Conservation (phyloP, 2,329 filamentous ascomycete species). For the Pseudofabraea citricarpa region DNA sequence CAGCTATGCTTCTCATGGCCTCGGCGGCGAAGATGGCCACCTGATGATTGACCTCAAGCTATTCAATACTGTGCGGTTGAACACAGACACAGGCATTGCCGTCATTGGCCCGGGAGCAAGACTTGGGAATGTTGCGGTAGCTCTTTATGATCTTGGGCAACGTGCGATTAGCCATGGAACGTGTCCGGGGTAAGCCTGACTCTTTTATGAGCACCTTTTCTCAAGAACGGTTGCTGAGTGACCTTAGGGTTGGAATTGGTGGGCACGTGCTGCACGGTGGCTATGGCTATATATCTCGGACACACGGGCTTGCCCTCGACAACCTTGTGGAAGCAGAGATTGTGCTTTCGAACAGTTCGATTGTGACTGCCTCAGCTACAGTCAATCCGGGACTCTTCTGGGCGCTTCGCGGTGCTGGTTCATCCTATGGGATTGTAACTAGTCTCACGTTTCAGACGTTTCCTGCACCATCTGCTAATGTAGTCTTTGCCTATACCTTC, state of each 20-base stretch:
- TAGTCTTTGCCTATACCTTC: too few relatives aligned
- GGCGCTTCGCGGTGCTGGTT: slow-evolving; percentile 29
- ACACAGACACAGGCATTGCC: slow-evolving; percentile 13
- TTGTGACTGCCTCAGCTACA: slow-evolving; percentile 20
- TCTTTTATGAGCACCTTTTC: background rate
- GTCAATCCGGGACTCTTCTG: slow-evolving; percentile 26
- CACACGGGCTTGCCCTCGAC: slow-evolving; percentile 47
- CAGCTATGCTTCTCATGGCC: slow-evolving; percentile 40
- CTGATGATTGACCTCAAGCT: slow-evolving; percentile 45
- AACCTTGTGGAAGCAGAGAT: slow-evolving; percentile 43
- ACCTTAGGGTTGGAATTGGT: slow-evolving; percentile 6
- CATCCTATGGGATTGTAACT: slow-evolving; percentile 31
- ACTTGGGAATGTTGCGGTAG: slow-evolving; percentile 37
- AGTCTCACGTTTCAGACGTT: slow-evolving; percentile 28
- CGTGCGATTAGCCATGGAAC: slow-evolving; percentile 39
- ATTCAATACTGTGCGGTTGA: background rate
- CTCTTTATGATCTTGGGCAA: slow-evolving; percentile 29
- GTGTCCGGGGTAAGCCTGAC: slow-evolving; percentile 28
- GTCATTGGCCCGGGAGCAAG: slow-evolving; percentile 35
- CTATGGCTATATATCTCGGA: slow-evolving; percentile 37
- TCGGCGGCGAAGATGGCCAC: slow-evolving; percentile 42
- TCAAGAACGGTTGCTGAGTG: background rate
- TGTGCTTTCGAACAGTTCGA: slow-evolving; percentile 32
- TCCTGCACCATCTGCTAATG: slow-evolving; percentile 30
- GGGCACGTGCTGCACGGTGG: slow-evolving; percentile 44